phyloP scores from a whole-genome alignment of 495 filamentous ascomycete genomes.

The Podospora pseudocomata region DNA sequence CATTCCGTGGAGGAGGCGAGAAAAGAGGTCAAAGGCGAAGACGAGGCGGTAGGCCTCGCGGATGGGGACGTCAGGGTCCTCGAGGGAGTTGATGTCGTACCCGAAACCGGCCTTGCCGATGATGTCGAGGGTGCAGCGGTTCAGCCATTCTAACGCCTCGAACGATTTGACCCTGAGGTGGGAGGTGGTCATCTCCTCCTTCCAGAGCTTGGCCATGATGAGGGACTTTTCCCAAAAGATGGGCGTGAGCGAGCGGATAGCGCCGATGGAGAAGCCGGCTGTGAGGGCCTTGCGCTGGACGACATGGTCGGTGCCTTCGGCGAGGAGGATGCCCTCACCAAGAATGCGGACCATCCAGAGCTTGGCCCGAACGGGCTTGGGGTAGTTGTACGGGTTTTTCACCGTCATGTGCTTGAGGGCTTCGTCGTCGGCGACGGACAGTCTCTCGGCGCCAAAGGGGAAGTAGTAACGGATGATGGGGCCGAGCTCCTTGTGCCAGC shows the following conservation, averaged over 20 bases:
- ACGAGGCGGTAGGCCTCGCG: conserved; percentile 44
- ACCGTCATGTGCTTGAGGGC: conserved; percentile 48
- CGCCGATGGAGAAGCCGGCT: conserved; percentile 44
- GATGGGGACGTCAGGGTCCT: conserved; percentile 39
- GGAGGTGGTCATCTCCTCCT: conserved; percentile 33
- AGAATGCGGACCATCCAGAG: conserved; percentile 50
- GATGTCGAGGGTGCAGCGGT: conserved; percentile 50
- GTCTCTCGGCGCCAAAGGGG: conserved; percentile 27
- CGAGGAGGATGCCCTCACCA: conserved; percentile 47
- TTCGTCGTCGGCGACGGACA: conserved; percentile 27
- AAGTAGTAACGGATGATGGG: conserved; percentile 30
- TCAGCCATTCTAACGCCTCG: conserved; percentile 48
- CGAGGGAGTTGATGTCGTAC: conserved; percentile 42
- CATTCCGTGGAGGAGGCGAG: conserved; percentile 42
- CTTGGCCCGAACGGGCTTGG: conserved; percentile 48
- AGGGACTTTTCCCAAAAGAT: conserved; percentile 50
- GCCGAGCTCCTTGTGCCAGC: conserved; percentile 28
- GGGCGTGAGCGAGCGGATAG: conserved; percentile 45
- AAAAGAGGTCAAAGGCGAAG: conserved; percentile 42
- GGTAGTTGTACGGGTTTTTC: conserved; percentile 53
- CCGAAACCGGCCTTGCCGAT: conserved; percentile 52
- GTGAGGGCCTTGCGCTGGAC: conserved; percentile 47
- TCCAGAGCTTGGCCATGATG: conserved; percentile 42
- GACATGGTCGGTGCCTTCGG: conserved; percentile 43
- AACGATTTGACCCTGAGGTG: conserved; percentile 31